These are phyloP conservation scores for Tricholoma terreum DNA, from an alignment of 768 basidiomycete genomes.

Conservation along the genomic window DNA sequence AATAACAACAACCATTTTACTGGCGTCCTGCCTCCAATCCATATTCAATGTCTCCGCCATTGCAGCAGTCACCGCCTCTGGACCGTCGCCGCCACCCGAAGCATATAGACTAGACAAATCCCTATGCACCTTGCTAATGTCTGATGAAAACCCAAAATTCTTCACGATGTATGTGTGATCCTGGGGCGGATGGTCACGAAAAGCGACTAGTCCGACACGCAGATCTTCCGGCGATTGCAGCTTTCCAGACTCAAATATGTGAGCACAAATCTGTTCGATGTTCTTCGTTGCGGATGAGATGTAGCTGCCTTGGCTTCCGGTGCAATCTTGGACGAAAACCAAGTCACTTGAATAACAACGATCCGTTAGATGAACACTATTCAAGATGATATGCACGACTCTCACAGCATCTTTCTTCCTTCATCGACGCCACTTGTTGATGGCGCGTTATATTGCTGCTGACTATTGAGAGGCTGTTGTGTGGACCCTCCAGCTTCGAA, in stretches of 20 bases:
- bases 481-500: constrained; percentile 41
- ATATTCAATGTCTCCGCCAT: constrained; percentile 82
- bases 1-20: constrained; percentile 95
- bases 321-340: constrained; percentile 95
- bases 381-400: constrained; percentile 16
- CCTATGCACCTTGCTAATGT: constrained; percentile 82
- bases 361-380: constrained; percentile 15
- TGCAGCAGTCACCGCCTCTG: constrained; percentile 95
- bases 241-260: constrained; percentile 92
- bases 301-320: constrained; percentile 87
- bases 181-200: constrained; percentile 96
- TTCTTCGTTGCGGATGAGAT: constrained; percentile 95
- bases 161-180: constrained; percentile 93
- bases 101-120: constrained; percentile 84
- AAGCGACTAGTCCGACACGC: constrained; percentile 89
- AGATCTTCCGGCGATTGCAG: constrained; percentile 86
- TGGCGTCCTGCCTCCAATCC: constrained; percentile 86
- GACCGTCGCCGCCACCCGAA: constrained; percentile 90
- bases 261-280: constrained; percentile 91
- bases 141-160: constrained; percentile 93
- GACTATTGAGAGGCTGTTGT: constrained; percentile 35
- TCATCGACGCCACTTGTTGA: constrained; percentile 25
- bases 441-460: constrained; percentile 30
- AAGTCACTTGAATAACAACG: constrained; percentile 59
- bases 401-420: constrained; percentile 74